Conservation (phyloP, 306 rosid species). For the Casuarina glauca region DNA sequence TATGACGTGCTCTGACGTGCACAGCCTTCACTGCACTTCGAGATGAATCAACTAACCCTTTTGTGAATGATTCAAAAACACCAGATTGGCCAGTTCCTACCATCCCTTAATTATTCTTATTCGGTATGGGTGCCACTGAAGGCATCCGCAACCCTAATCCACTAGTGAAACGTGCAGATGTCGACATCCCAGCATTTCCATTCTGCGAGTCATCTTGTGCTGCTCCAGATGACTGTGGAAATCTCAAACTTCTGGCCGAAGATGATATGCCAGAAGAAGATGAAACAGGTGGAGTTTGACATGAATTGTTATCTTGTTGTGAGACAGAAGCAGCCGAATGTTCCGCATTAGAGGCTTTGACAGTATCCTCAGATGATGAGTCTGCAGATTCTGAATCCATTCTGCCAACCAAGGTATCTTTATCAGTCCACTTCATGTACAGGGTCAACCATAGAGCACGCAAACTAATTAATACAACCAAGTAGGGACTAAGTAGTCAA, state of each 20-base stretch:
- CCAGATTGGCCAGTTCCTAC: constrained; percentile 43
- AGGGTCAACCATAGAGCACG: background rate
- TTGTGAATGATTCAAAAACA: constrained; percentile 65
- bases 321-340: constrained; percentile 36
- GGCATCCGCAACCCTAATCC: constrained; percentile 57
- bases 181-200: constrained; percentile 47
- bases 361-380: constrained; percentile 32
- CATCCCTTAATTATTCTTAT: constrained; percentile 36
- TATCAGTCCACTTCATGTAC: background rate
- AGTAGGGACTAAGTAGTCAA: background rate
- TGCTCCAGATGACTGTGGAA: constrained; percentile 36
- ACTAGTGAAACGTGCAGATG: constrained; percentile 51
- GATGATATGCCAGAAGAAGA: constrained; percentile 50
- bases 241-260: constrained; percentile 49
- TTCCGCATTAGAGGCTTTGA: constrained; percentile 32
- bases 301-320: constrained; percentile 31
- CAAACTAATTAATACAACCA: constrained; percentile 1
- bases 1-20: constrained; percentile 93
- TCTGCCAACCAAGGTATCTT: constrained; percentile 1
- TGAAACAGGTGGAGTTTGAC: constrained; percentile 26
- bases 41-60: constrained; percentile 74
- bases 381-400: constrained; percentile 43
- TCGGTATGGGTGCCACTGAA: constrained; percentile 24
- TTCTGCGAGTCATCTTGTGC: constrained; percentile 39
- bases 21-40: constrained; percentile 77